Evolutionary conservation across 768 basidiomycete species (phyloP), one percentile per base, ranked within the genome.

Genomic region (Suillus decipiens): DNA sequence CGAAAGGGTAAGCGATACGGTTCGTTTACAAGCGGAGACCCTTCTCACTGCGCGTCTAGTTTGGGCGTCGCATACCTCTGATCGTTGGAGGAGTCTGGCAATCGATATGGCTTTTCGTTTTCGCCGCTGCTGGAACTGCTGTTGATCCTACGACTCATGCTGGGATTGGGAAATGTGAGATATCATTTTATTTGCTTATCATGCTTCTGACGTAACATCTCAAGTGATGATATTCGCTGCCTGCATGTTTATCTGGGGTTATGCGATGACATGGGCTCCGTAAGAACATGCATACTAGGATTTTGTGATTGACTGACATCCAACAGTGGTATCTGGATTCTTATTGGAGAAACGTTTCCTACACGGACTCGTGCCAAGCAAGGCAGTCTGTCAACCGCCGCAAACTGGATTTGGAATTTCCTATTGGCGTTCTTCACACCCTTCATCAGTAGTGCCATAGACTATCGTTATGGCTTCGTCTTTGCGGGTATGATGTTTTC

Each of bases 401-500:
- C 79, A 37, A 90, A 89, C 73, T 90, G 88, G 81, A 84, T 83
- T 3, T 89, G 84, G 84, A 88, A 89, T 71, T 89, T 89, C 79
- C 76, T 89, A 42, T 76, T 90, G 61, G 88, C 87, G 0, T 91
- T 90, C 82, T 89, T 89, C 78, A 90, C 89, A n/a, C 88, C 89
- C 0, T 89, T 89, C 74, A 90, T 91, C 70, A 78, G 77, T 3
- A 71, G 64, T 22, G 77, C 80, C 14, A 90, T 90, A 68, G 55
- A 72, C 10, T 91, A 84, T 75, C 73, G 78, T 41, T 90, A 88
- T 72, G 89, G 90, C 5, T 92, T 85, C 71, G 79, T 91, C 43
- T 91, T 92, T 71, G 89, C 88, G 14, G 82, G 85, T 78, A 71
- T 63, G 77, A 67, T 14, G 2, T 50, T 10, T 55, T 24, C 33